These are phyloP conservation scores for Boletales sp. DNA, from an alignment of 768 basidiomycete genomes.

Conservation along the genomic window DNA sequence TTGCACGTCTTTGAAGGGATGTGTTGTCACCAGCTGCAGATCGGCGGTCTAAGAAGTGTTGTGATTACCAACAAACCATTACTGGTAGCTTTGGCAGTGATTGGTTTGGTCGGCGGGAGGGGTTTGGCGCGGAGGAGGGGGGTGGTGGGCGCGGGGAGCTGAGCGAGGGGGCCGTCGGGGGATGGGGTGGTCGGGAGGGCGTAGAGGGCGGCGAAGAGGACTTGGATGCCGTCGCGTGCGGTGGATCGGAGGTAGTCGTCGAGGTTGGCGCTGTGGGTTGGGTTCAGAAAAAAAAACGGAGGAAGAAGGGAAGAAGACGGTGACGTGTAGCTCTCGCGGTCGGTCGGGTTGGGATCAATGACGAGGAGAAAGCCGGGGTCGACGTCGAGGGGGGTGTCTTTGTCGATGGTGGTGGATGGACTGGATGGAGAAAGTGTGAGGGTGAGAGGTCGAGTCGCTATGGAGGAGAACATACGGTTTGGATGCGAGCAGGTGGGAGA, in stretches of 20 bases:
- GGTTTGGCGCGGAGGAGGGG: slow-evolving; percentile 88
- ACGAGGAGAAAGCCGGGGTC: slow-evolving; percentile 83
- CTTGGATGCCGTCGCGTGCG: slow-evolving; percentile 81
- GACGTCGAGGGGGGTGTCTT: slow-evolving; percentile 73
- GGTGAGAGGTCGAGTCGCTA: no score
- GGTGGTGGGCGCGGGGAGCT: slow-evolving; percentile 75
- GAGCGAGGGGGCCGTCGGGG: no score
- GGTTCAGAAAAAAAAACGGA: no score
- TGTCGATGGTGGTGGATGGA: slow-evolving; percentile 67
- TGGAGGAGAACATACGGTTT: background rate
- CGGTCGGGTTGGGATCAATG: slow-evolving; percentile 84
- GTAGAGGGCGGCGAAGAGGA: slow-evolving; percentile 75
- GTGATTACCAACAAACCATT: no score
- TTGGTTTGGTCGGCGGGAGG: slow-evolving; percentile 86
- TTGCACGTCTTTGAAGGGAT: no score
- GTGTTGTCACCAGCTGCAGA: no score
- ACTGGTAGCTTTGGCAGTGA: no score
- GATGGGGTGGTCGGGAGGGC: slow-evolving; percentile 72
- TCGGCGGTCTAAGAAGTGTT: no score
- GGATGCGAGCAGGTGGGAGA: slow-evolving; percentile 68
- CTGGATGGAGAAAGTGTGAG: slow-evolving; percentile 43
- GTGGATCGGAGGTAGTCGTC: slow-evolving; percentile 79
- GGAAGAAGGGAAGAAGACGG: no score
- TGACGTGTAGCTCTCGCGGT: slow-evolving; percentile 82
- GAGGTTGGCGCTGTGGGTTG: slow-evolving; percentile 55